These are phyloP conservation scores for Pseudogymnoascus verrucosus DNA, from an alignment of 2,329 filamentous ascomycete genomes.

Conservation along the genomic window DNA sequence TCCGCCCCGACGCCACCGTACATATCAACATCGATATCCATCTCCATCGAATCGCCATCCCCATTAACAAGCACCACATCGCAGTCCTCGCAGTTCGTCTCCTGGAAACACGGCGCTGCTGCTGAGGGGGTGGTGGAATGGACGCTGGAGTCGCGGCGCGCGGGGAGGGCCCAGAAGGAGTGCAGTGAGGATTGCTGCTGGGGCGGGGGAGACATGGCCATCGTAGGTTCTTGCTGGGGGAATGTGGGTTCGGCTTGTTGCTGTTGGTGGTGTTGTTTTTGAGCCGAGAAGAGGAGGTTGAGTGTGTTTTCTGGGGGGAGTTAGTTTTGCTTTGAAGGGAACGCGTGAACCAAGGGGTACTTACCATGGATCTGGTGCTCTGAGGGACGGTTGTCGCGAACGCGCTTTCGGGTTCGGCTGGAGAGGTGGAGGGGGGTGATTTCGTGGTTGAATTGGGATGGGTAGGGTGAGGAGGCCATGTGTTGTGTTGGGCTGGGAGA, in stretches of 20 bases:
- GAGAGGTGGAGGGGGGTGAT: constrained; percentile 38
- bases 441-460: constrained; percentile 23
- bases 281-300: constrained; percentile 51
- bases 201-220: constrained; percentile 16
- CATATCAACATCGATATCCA: constrained; percentile 33
- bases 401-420: constrained; percentile 53
- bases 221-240: constrained; percentile 14
- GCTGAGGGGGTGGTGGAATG: constrained; percentile 17
- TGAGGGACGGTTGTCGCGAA: constrained; percentile 50
- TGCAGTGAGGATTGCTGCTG: constrained; percentile 46
- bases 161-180: constrained; percentile 51
- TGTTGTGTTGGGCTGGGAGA: constrained; percentile 27
- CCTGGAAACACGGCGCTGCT: constrained; percentile 19
- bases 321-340: constrained; percentile 16
- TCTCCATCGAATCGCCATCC: constrained; percentile 32
- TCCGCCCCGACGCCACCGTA: constrained; percentile 29
- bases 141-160: constrained; percentile 20
- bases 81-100: constrained; percentile 47
- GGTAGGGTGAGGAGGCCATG: neutral
- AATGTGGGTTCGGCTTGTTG: constrained; percentile 14
- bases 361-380: constrained; percentile 48
- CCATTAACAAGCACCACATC: constrained; percentile 27
- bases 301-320: constrained; percentile 42
- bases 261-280: constrained; percentile 31
- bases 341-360: constrained; percentile 27